A percentile compares a stretch with the other conserved stretches of the same genome.
Conservation (phyloP, 768 basidiomycete species). For the Lactifluus subvellereus region DNA sequence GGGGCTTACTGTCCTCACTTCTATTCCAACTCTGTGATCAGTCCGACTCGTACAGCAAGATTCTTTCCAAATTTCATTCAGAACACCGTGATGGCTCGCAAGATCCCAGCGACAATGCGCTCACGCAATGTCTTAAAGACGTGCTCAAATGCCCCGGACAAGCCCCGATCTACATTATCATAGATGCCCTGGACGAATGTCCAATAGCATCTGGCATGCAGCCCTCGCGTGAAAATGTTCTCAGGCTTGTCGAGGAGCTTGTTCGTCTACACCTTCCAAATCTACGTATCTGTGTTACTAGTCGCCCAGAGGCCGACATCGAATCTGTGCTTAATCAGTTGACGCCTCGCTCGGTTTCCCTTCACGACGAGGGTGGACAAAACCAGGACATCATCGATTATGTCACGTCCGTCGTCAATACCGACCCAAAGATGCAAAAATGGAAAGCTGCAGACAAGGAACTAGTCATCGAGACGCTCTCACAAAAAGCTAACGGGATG, state of each 20-base stretch:
- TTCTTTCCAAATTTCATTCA: no score
- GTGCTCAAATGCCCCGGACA: no score
- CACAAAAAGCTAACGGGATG: conserved; percentile 3
- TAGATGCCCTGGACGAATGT: background rate
- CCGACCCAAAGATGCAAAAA: background rate
- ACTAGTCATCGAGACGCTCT: background rate
- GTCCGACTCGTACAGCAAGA: no score
- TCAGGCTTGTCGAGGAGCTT: background rate
- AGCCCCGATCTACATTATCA: background rate
- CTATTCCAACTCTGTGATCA: no score
- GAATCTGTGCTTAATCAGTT: background rate
- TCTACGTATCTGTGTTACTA: background rate
- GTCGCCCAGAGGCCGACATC: background rate
- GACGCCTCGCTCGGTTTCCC: background rate
- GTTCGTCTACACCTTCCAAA: background rate
- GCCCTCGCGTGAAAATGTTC: background rate
- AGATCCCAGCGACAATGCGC: background rate
- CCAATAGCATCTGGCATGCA: background rate
- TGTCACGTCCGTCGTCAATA: background rate
- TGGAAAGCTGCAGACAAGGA: background rate
- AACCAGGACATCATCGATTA: background rate
- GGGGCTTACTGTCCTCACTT: no score
- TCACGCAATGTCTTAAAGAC: background rate
- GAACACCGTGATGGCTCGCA: no score
- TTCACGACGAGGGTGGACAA: background rate